A percentile compares a stretch with the other conserved stretches of the same genome.
These are phyloP conservation scores for Chenopodium berlandieri DNA, from an alignment of 148 eudicot genomes.

Conservation along the genomic window DNA sequence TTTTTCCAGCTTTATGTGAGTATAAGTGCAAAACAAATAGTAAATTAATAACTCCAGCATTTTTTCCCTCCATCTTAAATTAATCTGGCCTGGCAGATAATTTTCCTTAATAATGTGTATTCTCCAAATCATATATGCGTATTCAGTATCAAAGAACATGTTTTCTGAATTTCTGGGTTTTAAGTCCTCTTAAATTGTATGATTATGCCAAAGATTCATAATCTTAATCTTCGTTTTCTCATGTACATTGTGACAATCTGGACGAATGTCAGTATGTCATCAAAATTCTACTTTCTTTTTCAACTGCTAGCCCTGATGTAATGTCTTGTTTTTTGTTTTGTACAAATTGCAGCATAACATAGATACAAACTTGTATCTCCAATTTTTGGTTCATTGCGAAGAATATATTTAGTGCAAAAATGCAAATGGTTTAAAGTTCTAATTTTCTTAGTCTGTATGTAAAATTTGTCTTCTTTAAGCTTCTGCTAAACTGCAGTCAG, in stretches of 20 bases:
- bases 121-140: too few species aligned
- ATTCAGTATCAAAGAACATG: not conserved
- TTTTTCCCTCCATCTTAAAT: too few species aligned
- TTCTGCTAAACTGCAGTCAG: not conserved
- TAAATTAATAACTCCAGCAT: too few species aligned
- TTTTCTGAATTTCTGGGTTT: not conserved
- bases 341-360: too few species aligned
- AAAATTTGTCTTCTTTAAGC: not conserved
- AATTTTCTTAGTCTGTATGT: not conserved
- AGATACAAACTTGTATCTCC: too few species aligned
- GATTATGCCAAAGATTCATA: too few species aligned
- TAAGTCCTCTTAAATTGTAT: not conserved
- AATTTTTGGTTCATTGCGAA: not conserved
- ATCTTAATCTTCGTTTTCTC: too few species aligned
- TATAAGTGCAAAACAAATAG: not conserved
- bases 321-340: too few species aligned
- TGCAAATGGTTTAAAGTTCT: not conserved
- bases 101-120: too few species aligned
- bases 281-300: not conserved
- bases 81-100: too few species aligned
- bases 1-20: slow-evolving; percentile 95
- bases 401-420: not conserved
- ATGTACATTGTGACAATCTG: not conserved
- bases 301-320: not conserved
- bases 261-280: not conserved